Conservation (phyloP, 306 rosid species). For the Aeschynomene evenia region DNA sequence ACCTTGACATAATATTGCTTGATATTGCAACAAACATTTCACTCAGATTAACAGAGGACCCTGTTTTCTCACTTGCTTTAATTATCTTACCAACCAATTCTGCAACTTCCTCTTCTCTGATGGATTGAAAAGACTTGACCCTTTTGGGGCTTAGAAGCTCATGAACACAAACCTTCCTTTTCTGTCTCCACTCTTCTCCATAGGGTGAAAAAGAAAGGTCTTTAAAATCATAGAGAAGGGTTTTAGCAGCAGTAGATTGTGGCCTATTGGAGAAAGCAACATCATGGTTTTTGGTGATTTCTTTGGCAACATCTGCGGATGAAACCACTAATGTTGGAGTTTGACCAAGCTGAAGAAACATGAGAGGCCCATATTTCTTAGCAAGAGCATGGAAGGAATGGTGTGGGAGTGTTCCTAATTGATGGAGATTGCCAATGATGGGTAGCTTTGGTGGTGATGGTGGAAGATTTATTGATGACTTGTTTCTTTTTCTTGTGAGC, state of each 20-base stretch:
- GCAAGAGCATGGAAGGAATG: slow-evolving; percentile 1
- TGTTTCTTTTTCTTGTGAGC: slow-evolving; percentile 17
- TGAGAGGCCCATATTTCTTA: slow-evolving; percentile 13
- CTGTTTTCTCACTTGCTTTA: neutral
- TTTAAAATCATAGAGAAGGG: neutral
- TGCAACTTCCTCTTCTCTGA: slow-evolving; percentile 15
- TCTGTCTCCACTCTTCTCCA: slow-evolving; percentile 9
- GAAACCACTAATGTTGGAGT: slow-evolving; percentile 12
- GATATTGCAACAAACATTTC: slow-evolving; percentile 3
- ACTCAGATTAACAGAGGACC: neutral
- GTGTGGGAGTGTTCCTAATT: slow-evolving; percentile 13
- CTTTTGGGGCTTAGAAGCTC: slow-evolving; percentile 26
- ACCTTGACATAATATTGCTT: neutral
- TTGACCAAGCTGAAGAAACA: slow-evolving; percentile 7
- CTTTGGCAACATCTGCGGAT: slow-evolving; percentile 1
- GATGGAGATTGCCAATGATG: slow-evolving; percentile 23
- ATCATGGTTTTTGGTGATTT: neutral
- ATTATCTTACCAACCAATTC: neutral
- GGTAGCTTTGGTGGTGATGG: slow-evolving; percentile 16
- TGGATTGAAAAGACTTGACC: neutral
- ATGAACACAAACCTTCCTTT: slow-evolving; percentile 19
- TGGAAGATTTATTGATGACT: neutral
- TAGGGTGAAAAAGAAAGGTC: slow-evolving; percentile 22
- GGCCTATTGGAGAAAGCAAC: neutral
- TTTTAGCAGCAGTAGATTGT: neutral